Conservation (phyloP, 1,139 yeast genomes). For the Nadsonia starkeyi-henricii region DNA sequence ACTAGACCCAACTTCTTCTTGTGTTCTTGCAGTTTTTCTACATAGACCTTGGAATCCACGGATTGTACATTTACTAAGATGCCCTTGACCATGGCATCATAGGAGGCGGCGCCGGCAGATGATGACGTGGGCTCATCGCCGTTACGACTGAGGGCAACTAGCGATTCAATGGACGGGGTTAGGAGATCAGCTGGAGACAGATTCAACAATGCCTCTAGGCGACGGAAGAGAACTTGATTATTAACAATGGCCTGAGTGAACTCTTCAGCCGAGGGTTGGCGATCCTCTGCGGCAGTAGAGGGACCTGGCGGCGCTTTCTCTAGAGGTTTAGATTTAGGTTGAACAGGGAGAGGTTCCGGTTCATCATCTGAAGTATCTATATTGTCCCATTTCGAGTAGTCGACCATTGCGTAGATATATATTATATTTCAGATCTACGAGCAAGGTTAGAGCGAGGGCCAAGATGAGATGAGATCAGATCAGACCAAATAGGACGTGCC, state of each 20-base stretch:
- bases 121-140: not conserved
- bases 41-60: not conserved
- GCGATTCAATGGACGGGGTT: not conserved
- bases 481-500: too few species aligned
- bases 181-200: not conserved
- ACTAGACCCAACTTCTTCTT: not conserved
- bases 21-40: not conserved
- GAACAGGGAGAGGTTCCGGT: not conserved
- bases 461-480: too few species aligned
- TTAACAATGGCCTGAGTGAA: not conserved
- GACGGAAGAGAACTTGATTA: not conserved
- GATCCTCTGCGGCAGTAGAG: not conserved
- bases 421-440: too few species aligned
- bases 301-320: not conserved
- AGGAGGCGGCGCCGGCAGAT: not conserved
- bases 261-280: not conserved
- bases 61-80: not conserved
- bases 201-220: not conserved
- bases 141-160: not conserved
- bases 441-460: too few species aligned
- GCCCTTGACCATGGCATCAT: not conserved
- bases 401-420: not conserved
- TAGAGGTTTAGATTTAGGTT: not conserved
- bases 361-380: not conserved
- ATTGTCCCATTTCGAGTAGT: not conserved